These are phyloP conservation scores for Didymella sp. DNA, from an alignment of 2,329 filamentous ascomycete genomes.

Conservation along the genomic window DNA sequence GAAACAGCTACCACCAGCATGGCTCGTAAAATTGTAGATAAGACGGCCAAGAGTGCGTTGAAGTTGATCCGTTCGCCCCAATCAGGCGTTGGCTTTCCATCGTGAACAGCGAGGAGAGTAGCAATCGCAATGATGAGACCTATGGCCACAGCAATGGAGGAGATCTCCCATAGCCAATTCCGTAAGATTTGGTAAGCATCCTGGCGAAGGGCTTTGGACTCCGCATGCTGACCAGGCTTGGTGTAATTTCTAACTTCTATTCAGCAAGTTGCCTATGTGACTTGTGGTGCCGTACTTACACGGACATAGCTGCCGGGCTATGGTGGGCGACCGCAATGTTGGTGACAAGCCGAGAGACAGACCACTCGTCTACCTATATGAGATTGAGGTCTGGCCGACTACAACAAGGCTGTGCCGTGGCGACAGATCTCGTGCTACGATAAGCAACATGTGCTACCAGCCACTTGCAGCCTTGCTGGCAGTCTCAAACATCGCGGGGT, in stretches of 20 bases:
- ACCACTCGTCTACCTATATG: neutral
- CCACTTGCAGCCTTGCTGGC: neutral
- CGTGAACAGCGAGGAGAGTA: neutral
- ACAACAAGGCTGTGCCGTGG: neutral
- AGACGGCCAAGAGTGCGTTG: neutral
- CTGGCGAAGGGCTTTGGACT: neutral
- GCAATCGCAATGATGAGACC: neutral
- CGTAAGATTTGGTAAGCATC: neutral
- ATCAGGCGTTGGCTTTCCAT: neutral
- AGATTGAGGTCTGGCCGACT: neutral
- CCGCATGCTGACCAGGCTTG: neutral
- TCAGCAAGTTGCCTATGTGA: neutral
- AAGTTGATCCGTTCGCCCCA: slow-evolving; percentile 6
- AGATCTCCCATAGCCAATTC: neutral
- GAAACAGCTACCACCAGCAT: neutral
- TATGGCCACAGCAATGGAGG: neutral
- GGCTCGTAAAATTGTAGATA: slow-evolving; percentile 2
- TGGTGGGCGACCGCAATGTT: neutral
- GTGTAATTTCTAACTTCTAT: neutral
- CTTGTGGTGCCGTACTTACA: neutral
- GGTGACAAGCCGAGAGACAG: neutral
- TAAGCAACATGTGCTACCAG: neutral
- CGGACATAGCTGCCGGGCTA: neutral
- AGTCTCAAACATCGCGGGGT: neutral
- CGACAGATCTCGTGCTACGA: neutral